Conservation (phyloP, 345 rosid genomes). For the Rhizophora apiculata region DNA sequence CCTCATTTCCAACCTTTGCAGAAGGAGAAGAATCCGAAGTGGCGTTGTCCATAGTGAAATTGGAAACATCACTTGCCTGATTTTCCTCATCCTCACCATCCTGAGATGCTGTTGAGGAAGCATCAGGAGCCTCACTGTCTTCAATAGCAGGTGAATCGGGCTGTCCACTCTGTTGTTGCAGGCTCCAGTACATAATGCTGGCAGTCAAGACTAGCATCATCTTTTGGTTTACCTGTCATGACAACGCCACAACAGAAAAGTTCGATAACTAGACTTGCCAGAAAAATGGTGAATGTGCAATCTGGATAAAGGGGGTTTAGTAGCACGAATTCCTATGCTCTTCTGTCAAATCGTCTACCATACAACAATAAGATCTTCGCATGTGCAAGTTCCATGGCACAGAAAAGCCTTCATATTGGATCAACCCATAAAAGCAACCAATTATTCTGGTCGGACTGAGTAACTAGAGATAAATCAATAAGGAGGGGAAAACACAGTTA, state of each 20-base stretch:
- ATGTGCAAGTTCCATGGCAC: neutral
- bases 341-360: neutral
- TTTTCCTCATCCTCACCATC: constrained; percentile 27
- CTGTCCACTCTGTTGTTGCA: constrained; percentile 49
- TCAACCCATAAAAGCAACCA: neutral
- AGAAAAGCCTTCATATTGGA: neutral
- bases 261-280: neutral
- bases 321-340: neutral
- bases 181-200: constrained; percentile 97
- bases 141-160: constrained; percentile 33
- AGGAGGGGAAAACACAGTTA: no score
- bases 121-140: constrained; percentile 20
- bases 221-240: constrained; percentile 85
- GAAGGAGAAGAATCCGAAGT: constrained; percentile 14
- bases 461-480: no score
- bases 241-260: neutral
- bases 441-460: neutral
- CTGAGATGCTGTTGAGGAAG: constrained; percentile 18
- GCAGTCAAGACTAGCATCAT: constrained; percentile 90
- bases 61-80: constrained; percentile 29
- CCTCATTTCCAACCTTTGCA: constrained; percentile 12
- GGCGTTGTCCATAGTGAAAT: constrained; percentile 27
- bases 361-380: no score
- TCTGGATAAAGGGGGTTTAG: neutral
- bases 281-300: neutral